Conservation (phyloP, 2,329 filamentous ascomycete species). For the Paracoccidioides brasiliensis region DNA sequence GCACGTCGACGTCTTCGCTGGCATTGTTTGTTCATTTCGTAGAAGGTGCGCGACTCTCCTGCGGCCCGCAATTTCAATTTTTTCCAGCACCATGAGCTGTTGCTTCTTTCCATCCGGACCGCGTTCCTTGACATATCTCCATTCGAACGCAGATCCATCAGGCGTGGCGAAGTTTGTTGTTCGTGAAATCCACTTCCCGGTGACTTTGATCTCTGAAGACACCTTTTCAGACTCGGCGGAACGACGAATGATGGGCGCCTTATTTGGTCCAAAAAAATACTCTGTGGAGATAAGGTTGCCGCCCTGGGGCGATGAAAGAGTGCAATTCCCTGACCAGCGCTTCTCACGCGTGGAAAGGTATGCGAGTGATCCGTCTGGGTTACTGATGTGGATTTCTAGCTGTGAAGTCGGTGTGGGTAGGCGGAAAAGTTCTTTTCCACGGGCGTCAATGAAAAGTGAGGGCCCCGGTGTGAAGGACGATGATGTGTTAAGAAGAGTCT, state of each 20-base stretch:
- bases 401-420: slow-evolving; percentile 27
- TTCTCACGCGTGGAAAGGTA: slow-evolving; percentile 42
- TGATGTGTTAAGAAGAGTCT: neutral
- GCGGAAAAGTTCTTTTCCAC: slow-evolving; percentile 18
- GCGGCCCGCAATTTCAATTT: slow-evolving; percentile 2
- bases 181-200: slow-evolving; percentile 35
- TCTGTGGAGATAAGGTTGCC: slow-evolving; percentile 37
- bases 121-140: slow-evolving; percentile 40
- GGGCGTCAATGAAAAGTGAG: slow-evolving; percentile 16
- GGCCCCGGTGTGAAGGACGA: slow-evolving; percentile 5
- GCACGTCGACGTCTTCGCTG: slow-evolving; percentile 23
- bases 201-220: slow-evolving; percentile 19
- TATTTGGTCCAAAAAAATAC: slow-evolving; percentile 45
- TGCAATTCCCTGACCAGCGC: slow-evolving; percentile 38
- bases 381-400: slow-evolving; percentile 24
- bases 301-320: slow-evolving; percentile 29
- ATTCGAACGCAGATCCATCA: slow-evolving; percentile 39
- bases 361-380: slow-evolving; percentile 26
- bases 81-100: slow-evolving; percentile 18
- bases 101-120: slow-evolving; percentile 14
- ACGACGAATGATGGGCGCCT: slow-evolving; percentile 37
- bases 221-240: slow-evolving; percentile 14
- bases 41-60: slow-evolving; percentile 27
- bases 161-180: slow-evolving; percentile 36
- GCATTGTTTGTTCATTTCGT: slow-evolving; percentile 29